Conservation (phyloP, 345 rosid genomes). For the Moringa oleifera region DNA sequence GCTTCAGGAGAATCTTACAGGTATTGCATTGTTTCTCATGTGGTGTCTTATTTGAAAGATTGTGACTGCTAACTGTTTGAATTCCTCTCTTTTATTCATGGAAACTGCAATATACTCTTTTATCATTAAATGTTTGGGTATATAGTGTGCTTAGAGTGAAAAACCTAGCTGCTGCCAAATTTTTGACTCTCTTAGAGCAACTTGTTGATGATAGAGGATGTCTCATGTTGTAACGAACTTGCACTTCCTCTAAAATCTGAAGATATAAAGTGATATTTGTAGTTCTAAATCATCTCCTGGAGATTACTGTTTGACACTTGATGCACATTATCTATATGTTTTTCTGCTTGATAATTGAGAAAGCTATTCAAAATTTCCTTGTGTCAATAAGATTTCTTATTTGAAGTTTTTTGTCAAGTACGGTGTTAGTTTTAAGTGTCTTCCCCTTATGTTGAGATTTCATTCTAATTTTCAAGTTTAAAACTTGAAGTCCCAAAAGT, state of each 20-base stretch:
- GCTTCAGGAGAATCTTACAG: conserved; percentile 96
- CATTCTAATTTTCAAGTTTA: no score
- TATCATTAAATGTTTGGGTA: not conserved
- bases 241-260: not conserved
- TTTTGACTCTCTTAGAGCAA: not conserved
- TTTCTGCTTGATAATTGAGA: not conserved
- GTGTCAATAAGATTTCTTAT: not conserved
- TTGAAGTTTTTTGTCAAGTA: not conserved
- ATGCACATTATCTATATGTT: not conserved
- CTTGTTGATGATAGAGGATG: not conserved
- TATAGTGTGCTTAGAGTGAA: no score
- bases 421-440: not conserved
- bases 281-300: not conserved
- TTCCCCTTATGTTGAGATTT: not conserved
- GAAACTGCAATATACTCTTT: not conserved
- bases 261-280: not conserved
- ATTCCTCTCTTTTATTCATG: not conserved
- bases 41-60: no score
- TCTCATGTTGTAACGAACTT: not conserved
- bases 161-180: not conserved
- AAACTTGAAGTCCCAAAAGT: no score
- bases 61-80: not conserved
- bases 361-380: not conserved
- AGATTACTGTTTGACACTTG: not conserved
- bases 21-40: conserved; percentile 25